A percentile compares a stretch with the other conserved stretches of the same genome.
Evolutionary conservation across 176 grass and related monocot species (phyloP).

Genomic region (Phoenix dactylifera): DNA sequence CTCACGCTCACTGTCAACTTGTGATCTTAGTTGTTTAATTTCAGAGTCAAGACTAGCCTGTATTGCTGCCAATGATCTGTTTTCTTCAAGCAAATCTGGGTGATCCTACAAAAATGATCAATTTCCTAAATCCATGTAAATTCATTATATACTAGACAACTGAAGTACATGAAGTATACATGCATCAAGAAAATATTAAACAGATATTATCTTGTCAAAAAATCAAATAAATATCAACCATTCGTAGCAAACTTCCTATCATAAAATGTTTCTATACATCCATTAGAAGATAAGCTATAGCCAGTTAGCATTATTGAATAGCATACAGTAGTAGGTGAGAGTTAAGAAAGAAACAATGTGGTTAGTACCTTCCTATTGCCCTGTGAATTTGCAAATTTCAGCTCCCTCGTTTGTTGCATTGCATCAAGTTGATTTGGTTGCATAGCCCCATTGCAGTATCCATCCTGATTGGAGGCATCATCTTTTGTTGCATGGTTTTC

Average conservation of each 20-base stretch:
- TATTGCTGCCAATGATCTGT: slow-evolving; percentile 24
- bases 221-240: no score
- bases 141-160: no score
- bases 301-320: no score
- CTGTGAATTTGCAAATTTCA: slow-evolving; percentile 28
- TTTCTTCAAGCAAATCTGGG: slow-evolving; percentile 32
- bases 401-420: slow-evolving; percentile 22
- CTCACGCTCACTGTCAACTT: slow-evolving; percentile 39
- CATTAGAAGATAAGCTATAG: no score
- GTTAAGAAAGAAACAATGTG: neutral
- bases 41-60: slow-evolving; percentile 62
- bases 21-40: slow-evolving; percentile 58
- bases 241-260: no score
- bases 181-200: no score
- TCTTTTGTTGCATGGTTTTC: slow-evolving; percentile 16
- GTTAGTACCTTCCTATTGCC: slow-evolving; percentile 16
- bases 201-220: no score
- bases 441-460: slow-evolving; percentile 40
- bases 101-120: slow-evolving; percentile 46
- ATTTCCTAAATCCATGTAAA: slow-evolving; percentile 17
- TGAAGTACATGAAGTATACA: no score
- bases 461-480: slow-evolving; percentile 31
- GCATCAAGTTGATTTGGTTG: slow-evolving; percentile 41
- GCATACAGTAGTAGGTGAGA: neutral
- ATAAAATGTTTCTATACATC: no score